Percentiles rank a stretch among this genome's conserved stretches.
Evolutionary conservation across 768 basidiomycete genomes (phyloP).

Genomic region (Mycena galericulata): DNA sequence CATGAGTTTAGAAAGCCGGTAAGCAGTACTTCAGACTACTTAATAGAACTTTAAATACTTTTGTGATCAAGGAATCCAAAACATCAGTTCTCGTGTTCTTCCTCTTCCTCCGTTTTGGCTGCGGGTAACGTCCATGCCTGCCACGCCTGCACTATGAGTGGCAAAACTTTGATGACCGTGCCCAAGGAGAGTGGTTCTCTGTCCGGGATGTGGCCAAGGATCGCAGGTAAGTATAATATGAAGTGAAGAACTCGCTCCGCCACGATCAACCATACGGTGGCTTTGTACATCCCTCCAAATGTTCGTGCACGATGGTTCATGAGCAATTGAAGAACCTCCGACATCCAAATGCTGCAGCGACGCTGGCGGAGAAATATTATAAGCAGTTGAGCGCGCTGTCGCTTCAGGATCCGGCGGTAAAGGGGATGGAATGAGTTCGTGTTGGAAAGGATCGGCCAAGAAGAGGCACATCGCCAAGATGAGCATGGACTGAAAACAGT

Average conservation of each 20-base stretch:
- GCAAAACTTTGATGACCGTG: constrained; percentile 11
- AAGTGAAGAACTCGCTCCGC: constrained; percentile 19
- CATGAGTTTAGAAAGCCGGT: constrained; percentile 9
- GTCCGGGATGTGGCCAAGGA: constrained; percentile 20
- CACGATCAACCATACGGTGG: constrained; percentile 13
- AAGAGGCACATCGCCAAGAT: constrained; percentile 19
- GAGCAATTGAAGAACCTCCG: constrained; percentile 22
- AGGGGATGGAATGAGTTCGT: constrained; percentile 14
- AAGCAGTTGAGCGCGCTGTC: constrained; percentile 15
- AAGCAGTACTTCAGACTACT: constrained; percentile 6
- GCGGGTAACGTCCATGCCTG: constrained; percentile 18
- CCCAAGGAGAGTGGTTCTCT: constrained; percentile 17
- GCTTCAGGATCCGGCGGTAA: constrained; percentile 18
- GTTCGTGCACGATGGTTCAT: constrained; percentile 22
- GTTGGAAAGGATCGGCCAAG: constrained; percentile 19
- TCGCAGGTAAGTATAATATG: constrained; percentile 13
- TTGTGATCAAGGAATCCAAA: constrained; percentile 13
- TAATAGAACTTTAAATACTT: constrained; percentile 3
- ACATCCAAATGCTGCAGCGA: constrained; percentile 17
- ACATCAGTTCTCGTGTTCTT: constrained; percentile 15
- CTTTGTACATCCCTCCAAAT: constrained; percentile 25
- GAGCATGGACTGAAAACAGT: constrained; percentile 18
- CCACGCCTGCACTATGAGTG: constrained; percentile 15
- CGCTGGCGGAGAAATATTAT: constrained; percentile 13
- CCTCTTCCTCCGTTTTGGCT: constrained; percentile 13